phyloP scores from a whole-genome alignment of 495 filamentous ascomycete genomes.

The Hapsidospora chrysogenum region DNA sequence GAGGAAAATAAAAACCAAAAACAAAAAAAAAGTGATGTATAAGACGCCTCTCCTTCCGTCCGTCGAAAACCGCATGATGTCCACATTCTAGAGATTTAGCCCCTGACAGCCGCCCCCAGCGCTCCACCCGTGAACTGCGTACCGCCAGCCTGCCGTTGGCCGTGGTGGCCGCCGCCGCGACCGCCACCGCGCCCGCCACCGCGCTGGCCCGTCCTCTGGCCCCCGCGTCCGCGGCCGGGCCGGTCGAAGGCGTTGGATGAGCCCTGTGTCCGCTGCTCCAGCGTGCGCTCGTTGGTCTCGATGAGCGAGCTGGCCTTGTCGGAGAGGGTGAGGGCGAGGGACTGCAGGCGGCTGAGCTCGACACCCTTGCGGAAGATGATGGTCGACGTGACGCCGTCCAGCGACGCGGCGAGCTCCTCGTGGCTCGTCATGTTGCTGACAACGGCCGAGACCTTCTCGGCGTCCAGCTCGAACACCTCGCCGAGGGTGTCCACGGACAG shows the following conservation, averaged over 20 bases:
- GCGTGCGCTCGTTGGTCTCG: constrained; percentile 89
- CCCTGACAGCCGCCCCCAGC: constrained; percentile 35
- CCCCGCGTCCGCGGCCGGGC: constrained; percentile 59
- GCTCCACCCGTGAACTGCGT: constrained; percentile 42
- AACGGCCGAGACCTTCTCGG: constrained; percentile 81
- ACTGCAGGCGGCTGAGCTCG: constrained; percentile 89
- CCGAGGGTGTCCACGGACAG: constrained; percentile 71
- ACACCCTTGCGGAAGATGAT: constrained; percentile 99
- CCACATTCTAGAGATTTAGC: constrained; percentile 19
- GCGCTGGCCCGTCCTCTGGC: constrained; percentile 49
- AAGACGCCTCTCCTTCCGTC: no score
- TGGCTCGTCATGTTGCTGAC: constrained; percentile 99
- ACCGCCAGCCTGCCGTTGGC: constrained; percentile 38
- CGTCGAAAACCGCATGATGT: no score
- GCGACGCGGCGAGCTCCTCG: constrained; percentile 86
- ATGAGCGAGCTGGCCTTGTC: constrained; percentile 94
- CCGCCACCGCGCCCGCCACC: constrained; percentile 57
- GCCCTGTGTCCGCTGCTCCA: constrained; percentile 92
- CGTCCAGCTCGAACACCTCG: constrained; percentile 85
- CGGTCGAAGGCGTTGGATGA: constrained; percentile 89
- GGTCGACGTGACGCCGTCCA: constrained; percentile 93
- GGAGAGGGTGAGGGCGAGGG: constrained; percentile 77
- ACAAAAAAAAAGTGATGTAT: no score
- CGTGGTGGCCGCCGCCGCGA: constrained; percentile 26
- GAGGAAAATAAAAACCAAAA: no score